Base-by-base conservation (phyloP, 176 grass and related monocot genomes). In the Zea luxurians region DNA sequence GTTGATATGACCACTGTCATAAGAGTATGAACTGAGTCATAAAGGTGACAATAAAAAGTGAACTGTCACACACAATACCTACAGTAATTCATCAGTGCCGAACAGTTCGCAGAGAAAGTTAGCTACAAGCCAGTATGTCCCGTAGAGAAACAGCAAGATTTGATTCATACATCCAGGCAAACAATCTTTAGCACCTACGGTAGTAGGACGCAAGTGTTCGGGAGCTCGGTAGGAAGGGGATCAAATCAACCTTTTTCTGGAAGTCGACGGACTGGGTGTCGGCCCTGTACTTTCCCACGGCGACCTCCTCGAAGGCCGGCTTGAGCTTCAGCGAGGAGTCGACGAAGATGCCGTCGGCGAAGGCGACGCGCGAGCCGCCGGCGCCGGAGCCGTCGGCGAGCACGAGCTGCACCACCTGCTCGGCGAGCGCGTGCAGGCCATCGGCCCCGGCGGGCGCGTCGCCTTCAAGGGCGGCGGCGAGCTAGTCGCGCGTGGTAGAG, bases 321-420 rank as follows among this genome's bases (percentile, higher is more conserved):
- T 87, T 93, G 44, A 97, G n/a, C n/a, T n/a, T n/a, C n/a, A n/a
- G n/a, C n/a, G n/a, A n/a, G n/a, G n/a, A n/a, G n/a, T n/a, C n/a
- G 76, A 97, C 54, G 73, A 89, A 97, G n/a, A 93, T 65, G 46
- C 88, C 83, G 55, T 86, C 60, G 10, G 83, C 88, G 67, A 84
- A 97, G 45, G 72, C 79, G 64, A 97, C 20, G 9, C 82, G 76
- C n/a, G 93, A 90, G 36, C 93, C 85, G 9, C 93, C 88, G 36
- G 79, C 83, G 42, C 72, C 68, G 17, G 91, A 91, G 21, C 79
- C 94, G 44, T 97, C 91, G 4, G 84, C 82, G n/a, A 97, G 74
- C 53, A 97, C 88, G 48, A 86, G n/a, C 78, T 91, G 82, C 21
- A 93, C 84, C 16, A 97, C 78, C 71, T 93, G 86, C 49, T 92